phyloP scores from a whole-genome alignment of 306 rosid genomes.

The Fagus sylvatica region DNA sequence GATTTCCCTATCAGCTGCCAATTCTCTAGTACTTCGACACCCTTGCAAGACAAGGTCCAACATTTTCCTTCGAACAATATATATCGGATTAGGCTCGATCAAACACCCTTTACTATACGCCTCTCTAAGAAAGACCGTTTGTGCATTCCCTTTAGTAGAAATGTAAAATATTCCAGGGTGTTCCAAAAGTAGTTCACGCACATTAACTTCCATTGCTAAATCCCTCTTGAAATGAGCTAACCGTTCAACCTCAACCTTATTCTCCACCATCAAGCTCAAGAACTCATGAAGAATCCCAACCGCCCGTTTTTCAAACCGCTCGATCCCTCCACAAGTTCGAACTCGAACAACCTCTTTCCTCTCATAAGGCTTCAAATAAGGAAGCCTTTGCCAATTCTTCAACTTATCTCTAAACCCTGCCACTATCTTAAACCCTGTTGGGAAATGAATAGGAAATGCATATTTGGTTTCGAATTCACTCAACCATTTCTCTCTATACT shows the following conservation, averaged over 20 bases:
- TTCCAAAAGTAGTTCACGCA: constrained; percentile 57
- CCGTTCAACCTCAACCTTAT: constrained; percentile 77
- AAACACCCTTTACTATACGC: constrained; percentile 55
- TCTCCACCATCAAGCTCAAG: constrained; percentile 79
- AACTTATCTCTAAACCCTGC: constrained; percentile 64
- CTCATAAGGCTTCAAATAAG: constrained; percentile 71
- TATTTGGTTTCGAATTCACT: constrained; percentile 70
- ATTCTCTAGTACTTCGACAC: constrained; percentile 45
- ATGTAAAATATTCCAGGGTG: constrained; percentile 81
- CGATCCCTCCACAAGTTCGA: constrained; percentile 49
- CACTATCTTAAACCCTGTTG: constrained; percentile 61
- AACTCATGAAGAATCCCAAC: constrained; percentile 81
- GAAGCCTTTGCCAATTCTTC: constrained; percentile 85
- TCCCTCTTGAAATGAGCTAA: constrained; percentile 68
- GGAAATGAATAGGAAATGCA: constrained; percentile 68
- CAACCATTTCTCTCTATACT: constrained; percentile 78
- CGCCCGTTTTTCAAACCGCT: constrained; percentile 70
- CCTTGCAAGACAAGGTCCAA: constrained; percentile 65
- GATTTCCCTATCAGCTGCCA: constrained; percentile 25
- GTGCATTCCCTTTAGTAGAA: constrained; percentile 62
- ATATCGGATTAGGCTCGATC: constrained; percentile 54
- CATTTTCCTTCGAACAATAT: constrained; percentile 52
- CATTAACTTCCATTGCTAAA: constrained; percentile 55
- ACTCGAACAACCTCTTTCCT: constrained; percentile 40
- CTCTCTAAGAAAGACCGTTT: constrained; percentile 69